Percentiles rank a stretch among this genome's conserved stretches.
These are phyloP conservation scores for Penicillium sumatraense DNA, from an alignment of 2,329 filamentous ascomycete genomes.

Conservation along the genomic window DNA sequence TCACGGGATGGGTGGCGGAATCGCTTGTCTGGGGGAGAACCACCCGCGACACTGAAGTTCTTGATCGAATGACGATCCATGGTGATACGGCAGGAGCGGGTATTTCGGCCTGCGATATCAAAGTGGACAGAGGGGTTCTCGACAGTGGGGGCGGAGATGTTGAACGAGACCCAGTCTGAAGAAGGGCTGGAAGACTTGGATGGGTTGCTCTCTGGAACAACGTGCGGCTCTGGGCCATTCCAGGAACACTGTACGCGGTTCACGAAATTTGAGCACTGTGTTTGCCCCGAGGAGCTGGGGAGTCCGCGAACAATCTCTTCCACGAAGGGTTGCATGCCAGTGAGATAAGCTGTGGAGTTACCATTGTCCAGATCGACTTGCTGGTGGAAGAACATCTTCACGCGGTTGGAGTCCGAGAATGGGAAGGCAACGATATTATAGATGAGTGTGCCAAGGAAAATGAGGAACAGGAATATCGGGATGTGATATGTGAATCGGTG, in stretches of 20 bases:
- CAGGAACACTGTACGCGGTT: constrained; percentile 68
- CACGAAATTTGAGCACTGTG: constrained; percentile 33
- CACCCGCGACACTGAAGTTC: constrained; percentile 67
- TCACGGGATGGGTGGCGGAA: constrained; percentile 67
- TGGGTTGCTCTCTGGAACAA: constrained; percentile 53
- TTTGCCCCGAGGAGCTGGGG: constrained; percentile 70
- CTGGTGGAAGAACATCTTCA: constrained; percentile 89
- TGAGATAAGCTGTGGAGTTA: constrained; percentile 70
- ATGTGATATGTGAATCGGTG: constrained; percentile 85
- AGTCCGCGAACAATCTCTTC: constrained; percentile 68
- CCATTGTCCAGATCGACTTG: constrained; percentile 75
- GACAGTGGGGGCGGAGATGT: constrained; percentile 52
- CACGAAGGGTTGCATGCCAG: constrained; percentile 70
- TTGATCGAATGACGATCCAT: constrained; percentile 69
- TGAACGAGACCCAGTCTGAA: constrained; percentile 70
- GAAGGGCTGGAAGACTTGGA: constrained; percentile 38
- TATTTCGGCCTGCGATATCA: constrained; percentile 72
- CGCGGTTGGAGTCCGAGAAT: constrained; percentile 76
- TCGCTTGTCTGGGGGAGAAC: constrained; percentile 63
- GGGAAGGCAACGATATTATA: constrained; percentile 90
- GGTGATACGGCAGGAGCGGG: constrained; percentile 74
- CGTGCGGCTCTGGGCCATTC: constrained; percentile 68
- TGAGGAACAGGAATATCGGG: constrained; percentile 73
- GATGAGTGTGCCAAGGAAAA: constrained; percentile 75
- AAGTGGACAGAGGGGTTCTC: constrained; percentile 61